Conservation (phyloP, 2,329 filamentous ascomycete species). For the Colletotrichum tropicale region DNA sequence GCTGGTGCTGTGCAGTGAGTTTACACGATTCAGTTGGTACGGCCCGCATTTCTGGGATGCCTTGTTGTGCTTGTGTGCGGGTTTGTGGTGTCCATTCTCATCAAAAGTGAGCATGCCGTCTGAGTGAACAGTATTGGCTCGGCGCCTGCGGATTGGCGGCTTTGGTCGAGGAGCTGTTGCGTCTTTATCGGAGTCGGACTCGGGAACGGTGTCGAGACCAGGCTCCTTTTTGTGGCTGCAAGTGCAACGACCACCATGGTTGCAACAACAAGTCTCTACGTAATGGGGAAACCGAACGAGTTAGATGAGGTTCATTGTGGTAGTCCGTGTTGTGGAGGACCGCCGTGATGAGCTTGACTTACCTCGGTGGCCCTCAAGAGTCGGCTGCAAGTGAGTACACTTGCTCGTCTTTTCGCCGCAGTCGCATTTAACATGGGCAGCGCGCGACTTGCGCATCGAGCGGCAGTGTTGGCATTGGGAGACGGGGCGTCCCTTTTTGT, state of each 20-base stretch:
- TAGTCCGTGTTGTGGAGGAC: background rate
- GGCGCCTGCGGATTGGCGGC: slow-evolving; percentile 51
- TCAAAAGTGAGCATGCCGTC: slow-evolving; percentile 65
- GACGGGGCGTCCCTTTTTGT: slow-evolving; percentile 96
- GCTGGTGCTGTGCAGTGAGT: slow-evolving; percentile 59
- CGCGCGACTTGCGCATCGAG: slow-evolving; percentile 92
- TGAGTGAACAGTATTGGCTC: slow-evolving; percentile 67
- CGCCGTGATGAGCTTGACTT: slow-evolving; percentile 36
- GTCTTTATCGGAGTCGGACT: slow-evolving; percentile 64
- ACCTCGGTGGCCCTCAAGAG: slow-evolving; percentile 64
- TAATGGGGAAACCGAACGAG: background rate
- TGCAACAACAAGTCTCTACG: slow-evolving; percentile 71
- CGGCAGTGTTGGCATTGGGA: slow-evolving; percentile 98
- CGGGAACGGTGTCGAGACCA: slow-evolving; percentile 65
- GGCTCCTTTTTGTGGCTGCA: slow-evolving; percentile 69
- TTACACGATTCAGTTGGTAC: slow-evolving; percentile 63
- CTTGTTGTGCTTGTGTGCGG: slow-evolving; percentile 64
- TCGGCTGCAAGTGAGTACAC: slow-evolving; percentile 64
- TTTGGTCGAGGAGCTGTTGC: slow-evolving; percentile 41
- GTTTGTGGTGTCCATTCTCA: slow-evolving; percentile 68
- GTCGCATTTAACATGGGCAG: slow-evolving; percentile 94
- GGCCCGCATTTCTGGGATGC: slow-evolving; percentile 66
- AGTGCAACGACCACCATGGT: slow-evolving; percentile 70
- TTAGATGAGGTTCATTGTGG: slow-evolving; percentile 5
- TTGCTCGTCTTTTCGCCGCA: slow-evolving; percentile 90